Conservation (phyloP, 139 green algal species). For the Chlorella vulgaris region DNA sequence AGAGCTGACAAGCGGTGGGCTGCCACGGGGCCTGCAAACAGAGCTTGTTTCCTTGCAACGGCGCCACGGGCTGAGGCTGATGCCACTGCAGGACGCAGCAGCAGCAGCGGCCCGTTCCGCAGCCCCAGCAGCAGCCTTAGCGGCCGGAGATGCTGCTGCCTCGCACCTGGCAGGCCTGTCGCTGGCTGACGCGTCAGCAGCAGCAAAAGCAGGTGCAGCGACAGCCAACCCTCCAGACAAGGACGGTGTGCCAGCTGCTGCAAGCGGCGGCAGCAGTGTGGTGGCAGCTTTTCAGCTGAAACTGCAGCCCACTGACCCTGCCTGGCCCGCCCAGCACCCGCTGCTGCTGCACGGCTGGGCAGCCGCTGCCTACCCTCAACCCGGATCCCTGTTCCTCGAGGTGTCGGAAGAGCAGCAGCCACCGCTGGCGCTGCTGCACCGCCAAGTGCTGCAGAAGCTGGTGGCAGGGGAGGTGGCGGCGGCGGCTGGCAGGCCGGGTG, state of each 20-base stretch:
- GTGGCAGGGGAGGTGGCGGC: conserved; percentile 4
- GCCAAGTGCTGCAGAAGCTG: conserved; percentile 20
- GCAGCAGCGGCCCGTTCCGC: neutral
- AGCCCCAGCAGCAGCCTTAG: neutral
- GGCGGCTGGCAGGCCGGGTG: neutral
- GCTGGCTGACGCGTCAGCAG: neutral
- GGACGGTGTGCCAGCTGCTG: no score
- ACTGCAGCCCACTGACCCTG: conserved; percentile 33
- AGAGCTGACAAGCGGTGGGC: neutral
- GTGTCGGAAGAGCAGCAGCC: neutral
- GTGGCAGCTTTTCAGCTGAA: conserved; percentile 9
- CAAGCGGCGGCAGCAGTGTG: no score
- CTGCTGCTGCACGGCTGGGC: conserved; percentile 6
- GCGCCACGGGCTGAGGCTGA: neutral
- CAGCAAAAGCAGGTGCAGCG: neutral
- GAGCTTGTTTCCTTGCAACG: conserved; percentile 14
- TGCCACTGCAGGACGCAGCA: neutral
- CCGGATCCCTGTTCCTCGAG: neutral
- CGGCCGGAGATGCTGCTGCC: neutral
- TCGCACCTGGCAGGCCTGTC: conserved; percentile 2
- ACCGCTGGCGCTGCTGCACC: conserved; percentile 9
- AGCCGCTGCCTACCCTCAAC: neutral
- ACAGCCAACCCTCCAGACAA: neutral
- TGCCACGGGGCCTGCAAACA: conserved; percentile 7
- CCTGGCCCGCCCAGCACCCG: conserved; percentile 11